Conservation (phyloP, 495 filamentous ascomycete genomes). For the Penicillium paradoxum region DNA sequence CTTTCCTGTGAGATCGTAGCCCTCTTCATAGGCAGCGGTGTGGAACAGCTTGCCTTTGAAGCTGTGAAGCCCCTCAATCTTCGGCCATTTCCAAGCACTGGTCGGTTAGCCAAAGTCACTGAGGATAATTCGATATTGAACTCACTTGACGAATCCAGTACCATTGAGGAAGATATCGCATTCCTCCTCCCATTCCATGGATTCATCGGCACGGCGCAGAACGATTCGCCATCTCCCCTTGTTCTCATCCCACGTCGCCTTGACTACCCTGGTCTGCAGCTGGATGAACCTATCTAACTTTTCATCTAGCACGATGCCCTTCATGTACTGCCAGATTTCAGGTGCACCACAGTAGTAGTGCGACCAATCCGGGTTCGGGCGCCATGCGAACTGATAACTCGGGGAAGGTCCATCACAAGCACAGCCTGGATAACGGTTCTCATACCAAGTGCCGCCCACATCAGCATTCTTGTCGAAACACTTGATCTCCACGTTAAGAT, state of each 20-base stretch:
- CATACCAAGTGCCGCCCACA: slow-evolving; percentile 68
- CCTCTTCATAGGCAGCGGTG: slow-evolving; percentile 48
- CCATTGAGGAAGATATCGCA: slow-evolving; percentile 55
- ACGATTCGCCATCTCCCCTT: too few relatives aligned
- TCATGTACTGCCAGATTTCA: too few relatives aligned
- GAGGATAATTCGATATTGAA: too few relatives aligned
- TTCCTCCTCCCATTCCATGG: slow-evolving; percentile 28
- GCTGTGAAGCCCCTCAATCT: slow-evolving; percentile 47
- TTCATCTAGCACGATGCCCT: too few relatives aligned
- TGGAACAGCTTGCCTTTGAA: slow-evolving; percentile 54
- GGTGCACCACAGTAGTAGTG: slow-evolving; percentile 51
- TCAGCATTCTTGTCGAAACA: slow-evolving; percentile 77
- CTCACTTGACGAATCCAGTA: slow-evolving; percentile 51
- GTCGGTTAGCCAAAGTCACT: too few relatives aligned
- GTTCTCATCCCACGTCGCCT: too few relatives aligned
- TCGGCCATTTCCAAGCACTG: slow-evolving; percentile 54
- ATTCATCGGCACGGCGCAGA: too few relatives aligned
- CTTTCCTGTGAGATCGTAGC: slow-evolving; percentile 29
- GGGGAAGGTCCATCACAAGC: slow-evolving; percentile 40
- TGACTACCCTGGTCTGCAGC: too few relatives aligned
- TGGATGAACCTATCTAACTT: slow-evolving; percentile 28
- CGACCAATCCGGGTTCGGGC: slow-evolving; percentile 54
- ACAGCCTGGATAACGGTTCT: slow-evolving; percentile 68
- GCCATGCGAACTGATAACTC: slow-evolving; percentile 49
- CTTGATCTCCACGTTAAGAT: too few relatives aligned